Base-by-base conservation (phyloP, 2,329 filamentous ascomycete species). In the Monosporascus sp. region DNA sequence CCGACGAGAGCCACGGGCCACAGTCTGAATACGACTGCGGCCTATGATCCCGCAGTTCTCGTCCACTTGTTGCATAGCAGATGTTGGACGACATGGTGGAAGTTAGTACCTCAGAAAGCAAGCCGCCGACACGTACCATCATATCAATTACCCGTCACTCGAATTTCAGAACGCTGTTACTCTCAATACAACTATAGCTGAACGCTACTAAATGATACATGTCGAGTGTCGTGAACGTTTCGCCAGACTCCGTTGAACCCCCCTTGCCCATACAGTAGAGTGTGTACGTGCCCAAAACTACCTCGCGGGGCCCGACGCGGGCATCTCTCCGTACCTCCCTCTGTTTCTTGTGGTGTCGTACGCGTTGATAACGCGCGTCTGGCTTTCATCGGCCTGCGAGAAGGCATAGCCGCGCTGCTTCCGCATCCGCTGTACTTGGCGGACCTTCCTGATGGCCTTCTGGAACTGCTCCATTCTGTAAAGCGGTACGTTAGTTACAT, bases 381-480 rank as follows among this genome's bases (percentile, higher is more conserved):
- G 94, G 64, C 87, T 91, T 72, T 99, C 94, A 69, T 99, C 94
- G 54, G 93, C 95, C 73, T 97, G 92, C 63, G 91, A 96, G 74
- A 99, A 99, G 57, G 94, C 94, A 68, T 99, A 99, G 37, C 94
- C 94, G 67, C 94, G 88, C 75, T 99, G 94, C 75, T 99, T 99
- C 69, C 94, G 91, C 94, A 97, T 99, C 59, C 94, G 89, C 75
- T 97, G 94, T 41, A 97, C 94, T 73, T 99, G 94, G 50, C 94
- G 85, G 51, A 99, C 94, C 75, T 99, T 99, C 65, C 94, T 88
- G 67, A 99, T 97, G 22, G 94, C 94, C 74, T 99, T 99, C 75
- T 99, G 94, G 79, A 99, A 99, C 74, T 99, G 94, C 68, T 99
- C 94, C 94, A 99, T 99, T 67, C 89, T 93, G 58, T 57, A 26